Base-by-base conservation (phyloP, 2,329 filamentous ascomycete genomes). In the Orbilia javanica region DNA sequence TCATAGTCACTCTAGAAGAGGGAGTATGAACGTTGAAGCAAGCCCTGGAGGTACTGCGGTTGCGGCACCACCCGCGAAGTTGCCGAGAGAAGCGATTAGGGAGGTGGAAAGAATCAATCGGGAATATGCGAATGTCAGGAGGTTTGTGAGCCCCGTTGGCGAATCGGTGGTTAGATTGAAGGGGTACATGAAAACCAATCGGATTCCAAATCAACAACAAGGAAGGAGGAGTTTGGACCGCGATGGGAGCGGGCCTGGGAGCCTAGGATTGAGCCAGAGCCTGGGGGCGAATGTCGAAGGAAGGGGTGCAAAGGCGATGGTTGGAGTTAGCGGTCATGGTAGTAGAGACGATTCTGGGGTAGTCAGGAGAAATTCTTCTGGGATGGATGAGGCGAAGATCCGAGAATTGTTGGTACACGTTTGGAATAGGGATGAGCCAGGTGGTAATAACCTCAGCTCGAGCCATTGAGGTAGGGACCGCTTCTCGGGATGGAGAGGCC, bases 301-400 rank as follows among this genome's bases (percentile, higher is more conserved):
- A 3, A 74, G 70, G 8, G 27, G 52, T 10, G 20, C 63, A 11
- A 79, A 70, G 53, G 65, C 69, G 18, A 74, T 79, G 75, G 70
- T 46, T 29, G 64, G 66, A 2, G 60, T 78, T 18, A 67, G 66
- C 22, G 64, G 64, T 27, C 53, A 64, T 13, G 74, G 67, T 8
- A 72, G 67, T n/a, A 67, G 50, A n/a, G 75, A 79, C 55, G 75
- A 79, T 42, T 79, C 69, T 52, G 75, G 75, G 11, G 64, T 79
- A 22, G 64, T 60, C 7, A 44, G 72, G 13, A 60, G 60, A 29
- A 73, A 20, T 11, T 10, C 39, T 29, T 46, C 27, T 18, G 55
- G 69, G 29, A 79, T 79, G 75, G 75, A 79, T 53, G 75, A 79
- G 39, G 75, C 69, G 10, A 79, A 79, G 67, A 68, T 79, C 39